Evolutionary conservation across 2,329 filamentous ascomycete species (phyloP).

Genomic region (Periconia sp.): DNA sequence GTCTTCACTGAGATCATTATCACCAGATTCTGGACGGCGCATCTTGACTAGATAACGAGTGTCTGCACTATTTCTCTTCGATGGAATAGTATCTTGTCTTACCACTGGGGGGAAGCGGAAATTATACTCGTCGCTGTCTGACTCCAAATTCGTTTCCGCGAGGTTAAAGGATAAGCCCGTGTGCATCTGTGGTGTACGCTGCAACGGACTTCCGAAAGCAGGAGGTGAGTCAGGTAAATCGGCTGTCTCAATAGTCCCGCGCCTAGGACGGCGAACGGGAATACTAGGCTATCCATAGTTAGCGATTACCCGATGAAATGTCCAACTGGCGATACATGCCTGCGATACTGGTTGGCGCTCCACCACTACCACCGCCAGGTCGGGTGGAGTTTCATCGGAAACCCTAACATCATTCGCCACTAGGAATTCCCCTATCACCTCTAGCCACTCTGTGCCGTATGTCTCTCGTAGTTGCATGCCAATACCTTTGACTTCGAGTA

Average conservation of each 20-base stretch:
- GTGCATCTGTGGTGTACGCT: conserved; percentile 16
- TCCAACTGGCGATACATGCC: too few relatives aligned
- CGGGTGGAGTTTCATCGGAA: too few relatives aligned
- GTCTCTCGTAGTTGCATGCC: conserved; percentile 20
- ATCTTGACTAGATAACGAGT: neutral
- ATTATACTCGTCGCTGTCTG: too few relatives aligned
- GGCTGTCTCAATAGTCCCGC: neutral
- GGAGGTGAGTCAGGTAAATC: conserved; percentile 25
- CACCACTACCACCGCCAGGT: too few relatives aligned
- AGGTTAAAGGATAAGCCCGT: conserved; percentile 27
- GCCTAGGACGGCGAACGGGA: neutral
- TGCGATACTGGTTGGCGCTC: too few relatives aligned
- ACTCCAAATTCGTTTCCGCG: conserved; percentile 28
- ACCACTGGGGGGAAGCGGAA: too few relatives aligned
- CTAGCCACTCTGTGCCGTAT: conserved; percentile 37
- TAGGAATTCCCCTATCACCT: conserved; percentile 27
- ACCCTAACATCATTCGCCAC: conserved; percentile 8
- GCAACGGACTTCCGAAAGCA: conserved; percentile 25
- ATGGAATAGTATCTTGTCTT: too few relatives aligned
- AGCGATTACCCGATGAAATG: too few relatives aligned
- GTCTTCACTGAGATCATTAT: neutral
- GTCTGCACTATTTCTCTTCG: neutral
- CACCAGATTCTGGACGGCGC: neutral
- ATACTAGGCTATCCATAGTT: conserved; percentile 5
- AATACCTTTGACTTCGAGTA: conserved; percentile 34